These are phyloP conservation scores for Penicillium silybi DNA, from an alignment of 495 filamentous ascomycete genomes.

Conservation along the genomic window DNA sequence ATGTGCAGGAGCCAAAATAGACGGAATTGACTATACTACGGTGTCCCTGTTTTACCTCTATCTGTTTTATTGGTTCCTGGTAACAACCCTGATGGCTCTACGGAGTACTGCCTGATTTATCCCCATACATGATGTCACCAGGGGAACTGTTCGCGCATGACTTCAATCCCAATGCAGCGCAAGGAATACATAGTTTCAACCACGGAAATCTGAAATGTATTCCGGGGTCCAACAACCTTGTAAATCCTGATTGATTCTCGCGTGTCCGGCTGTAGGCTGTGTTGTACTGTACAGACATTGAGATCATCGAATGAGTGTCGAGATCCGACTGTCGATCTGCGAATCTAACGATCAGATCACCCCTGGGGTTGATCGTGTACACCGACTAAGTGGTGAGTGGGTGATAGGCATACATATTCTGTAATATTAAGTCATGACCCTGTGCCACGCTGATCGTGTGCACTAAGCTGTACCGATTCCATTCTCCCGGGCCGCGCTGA, in stretches of 20 bases:
- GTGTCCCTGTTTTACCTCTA: too few species aligned
- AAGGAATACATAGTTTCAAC: not conserved
- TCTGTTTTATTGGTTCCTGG: too few species aligned
- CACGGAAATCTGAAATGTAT: not conserved
- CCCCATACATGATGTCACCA: slow-evolving; percentile 13
- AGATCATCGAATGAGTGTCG: not conserved
- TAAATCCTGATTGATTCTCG: not conserved
- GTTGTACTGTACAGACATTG: not conserved
- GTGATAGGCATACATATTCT: too few species aligned
- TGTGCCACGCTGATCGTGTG: too few species aligned
- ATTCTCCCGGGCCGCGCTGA: too few species aligned
- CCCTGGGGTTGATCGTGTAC: not conserved
- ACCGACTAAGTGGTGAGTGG: not conserved
- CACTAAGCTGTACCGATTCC: too few species aligned
- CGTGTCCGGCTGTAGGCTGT: not conserved
- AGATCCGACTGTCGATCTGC: not conserved
- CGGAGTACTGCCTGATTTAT: not conserved
- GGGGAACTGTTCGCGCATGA: not conserved
- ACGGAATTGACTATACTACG: too few species aligned
- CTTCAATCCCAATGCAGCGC: slow-evolving; percentile 2
- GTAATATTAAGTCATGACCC: too few species aligned
- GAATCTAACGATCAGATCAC: slow-evolving; percentile 1
- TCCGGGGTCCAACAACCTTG: not conserved
- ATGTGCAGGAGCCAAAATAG: too few species aligned
- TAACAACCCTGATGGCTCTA: too few species aligned